Evolutionary conservation across 208 protist species (phyloP).

Genomic region (Angomonas deanei): DNA sequence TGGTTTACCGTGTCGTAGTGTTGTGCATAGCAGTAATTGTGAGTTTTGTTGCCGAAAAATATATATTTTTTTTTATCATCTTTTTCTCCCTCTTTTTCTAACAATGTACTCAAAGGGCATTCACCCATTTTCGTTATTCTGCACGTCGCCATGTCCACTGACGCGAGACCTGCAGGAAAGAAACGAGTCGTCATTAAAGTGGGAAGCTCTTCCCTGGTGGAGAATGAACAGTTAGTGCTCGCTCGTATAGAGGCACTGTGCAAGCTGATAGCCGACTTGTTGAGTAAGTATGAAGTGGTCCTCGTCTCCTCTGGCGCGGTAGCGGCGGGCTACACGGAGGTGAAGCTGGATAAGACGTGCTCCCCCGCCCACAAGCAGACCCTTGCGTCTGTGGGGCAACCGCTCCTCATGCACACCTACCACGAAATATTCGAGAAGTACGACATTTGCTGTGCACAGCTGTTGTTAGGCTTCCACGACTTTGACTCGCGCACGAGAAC

Average conservation of each 20-base stretch:
- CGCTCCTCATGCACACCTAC: constrained; percentile 56
- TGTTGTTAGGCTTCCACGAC: constrained; percentile 53
- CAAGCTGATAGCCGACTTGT: constrained; percentile 49
- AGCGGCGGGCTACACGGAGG: constrained; percentile 45
- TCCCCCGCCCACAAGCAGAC: constrained; percentile 15
- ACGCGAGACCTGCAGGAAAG: no score
- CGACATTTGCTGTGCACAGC: constrained; percentile 31
- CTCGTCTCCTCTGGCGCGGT: constrained; percentile 72
- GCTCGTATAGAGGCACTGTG: constrained; percentile 49
- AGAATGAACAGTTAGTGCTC: constrained; percentile 33
- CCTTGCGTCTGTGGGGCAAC: constrained; percentile 49
- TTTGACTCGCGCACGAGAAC: constrained; percentile 21
- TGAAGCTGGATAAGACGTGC: constrained; percentile 11
- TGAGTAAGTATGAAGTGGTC: constrained; percentile 54
- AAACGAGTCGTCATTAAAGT: constrained; percentile 76
- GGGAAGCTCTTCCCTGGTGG: constrained; percentile 48
- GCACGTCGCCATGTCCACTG: no score
- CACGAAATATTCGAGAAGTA: constrained; percentile 40
- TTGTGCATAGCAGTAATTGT: no score
- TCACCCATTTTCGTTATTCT: no score
- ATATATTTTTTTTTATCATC: no score
- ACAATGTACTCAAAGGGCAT: no score
- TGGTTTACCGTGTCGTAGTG: no score
- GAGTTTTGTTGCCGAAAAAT: no score
- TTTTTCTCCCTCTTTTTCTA: no score